A percentile compares a stretch with the other conserved stretches of the same genome.
Conservation (phyloP, 352 stramenopile genomes). For the Globisporangium cederbergense region DNA sequence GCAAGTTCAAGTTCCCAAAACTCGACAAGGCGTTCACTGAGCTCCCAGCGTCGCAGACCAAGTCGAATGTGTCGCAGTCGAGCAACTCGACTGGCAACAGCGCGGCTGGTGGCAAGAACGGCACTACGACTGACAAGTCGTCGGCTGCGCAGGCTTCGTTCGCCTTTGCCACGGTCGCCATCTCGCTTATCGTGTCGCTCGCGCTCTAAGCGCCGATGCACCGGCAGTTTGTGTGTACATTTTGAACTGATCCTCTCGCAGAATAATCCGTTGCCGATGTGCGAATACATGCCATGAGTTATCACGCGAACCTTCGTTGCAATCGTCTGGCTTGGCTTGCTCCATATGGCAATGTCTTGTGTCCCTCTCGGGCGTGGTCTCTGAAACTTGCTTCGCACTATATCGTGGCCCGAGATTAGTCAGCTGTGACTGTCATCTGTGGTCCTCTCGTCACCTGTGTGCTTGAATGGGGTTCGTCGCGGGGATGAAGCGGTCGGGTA, state of each 20-base stretch:
- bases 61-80: constrained; percentile 9
- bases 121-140: constrained; percentile 5
- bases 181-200: constrained; percentile 8
- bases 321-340: no score
- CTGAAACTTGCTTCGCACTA: background rate
- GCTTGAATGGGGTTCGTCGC: background rate
- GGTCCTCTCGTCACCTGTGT: background rate
- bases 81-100: background rate
- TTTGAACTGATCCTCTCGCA: constrained; percentile 8
- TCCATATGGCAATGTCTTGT: no score
- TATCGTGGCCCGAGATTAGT: no score
- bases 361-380: background rate
- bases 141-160: constrained; percentile 1
- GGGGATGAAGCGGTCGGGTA: background rate
- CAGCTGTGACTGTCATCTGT: no score
- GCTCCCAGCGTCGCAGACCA: constrained; percentile 41
- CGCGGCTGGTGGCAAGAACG: background rate
- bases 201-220: constrained; percentile 9
- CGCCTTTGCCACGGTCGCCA: constrained; percentile 3
- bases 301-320: background rate
- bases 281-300: constrained; percentile 12
- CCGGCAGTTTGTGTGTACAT: constrained; percentile 10
- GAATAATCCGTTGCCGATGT: constrained; percentile 6
- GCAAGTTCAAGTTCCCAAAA: constrained; percentile 55
- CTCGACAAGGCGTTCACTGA: constrained; percentile 51